A percentile compares a stretch with the other conserved stretches of the same genome.
phyloP scores from a whole-genome alignment of 2,329 filamentous ascomycete genomes.

The Pseudogymnoascus sp. region DNA sequence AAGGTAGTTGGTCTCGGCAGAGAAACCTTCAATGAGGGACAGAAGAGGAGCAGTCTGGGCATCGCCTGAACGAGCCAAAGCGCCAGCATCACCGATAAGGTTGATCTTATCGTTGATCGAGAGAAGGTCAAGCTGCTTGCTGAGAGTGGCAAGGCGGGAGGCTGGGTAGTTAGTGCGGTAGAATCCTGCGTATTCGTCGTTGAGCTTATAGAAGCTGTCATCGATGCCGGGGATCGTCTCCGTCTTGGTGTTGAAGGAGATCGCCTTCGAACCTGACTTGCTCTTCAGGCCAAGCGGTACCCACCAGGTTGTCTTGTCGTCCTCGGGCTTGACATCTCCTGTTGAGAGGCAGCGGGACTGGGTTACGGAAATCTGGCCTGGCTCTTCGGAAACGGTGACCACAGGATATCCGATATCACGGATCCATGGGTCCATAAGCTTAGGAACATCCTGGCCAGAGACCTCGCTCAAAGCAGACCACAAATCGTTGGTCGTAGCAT shows the following conservation, averaged over 20 bases:
- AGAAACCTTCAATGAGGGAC: constrained; percentile 76
- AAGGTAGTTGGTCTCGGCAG: constrained; percentile 70
- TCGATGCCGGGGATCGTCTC: constrained; percentile 68
- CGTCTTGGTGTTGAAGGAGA: constrained; percentile 66
- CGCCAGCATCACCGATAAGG: constrained; percentile 79
- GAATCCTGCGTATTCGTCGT: constrained; percentile 79
- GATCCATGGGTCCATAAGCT: constrained; percentile 92
- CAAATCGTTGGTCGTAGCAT: constrained; percentile 84
- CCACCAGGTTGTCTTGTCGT: constrained; percentile 94
- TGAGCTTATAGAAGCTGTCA: constrained; percentile 85
- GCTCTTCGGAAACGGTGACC: constrained; percentile 74
- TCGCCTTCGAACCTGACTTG: constrained; percentile 53
- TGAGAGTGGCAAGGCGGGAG: constrained; percentile 71
- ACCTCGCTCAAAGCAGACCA: constrained; percentile 84
- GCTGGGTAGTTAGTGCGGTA: constrained; percentile 91
- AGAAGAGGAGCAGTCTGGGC: constrained; percentile 74
- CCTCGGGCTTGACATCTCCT: constrained; percentile 82
- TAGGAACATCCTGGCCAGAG: constrained; percentile 76
- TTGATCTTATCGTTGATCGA: constrained; percentile 86
- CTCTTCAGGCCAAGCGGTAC: constrained; percentile 80
- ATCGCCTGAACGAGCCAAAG: constrained; percentile 80
- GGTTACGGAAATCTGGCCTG: constrained; percentile 69
- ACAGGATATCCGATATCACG: constrained; percentile 91
- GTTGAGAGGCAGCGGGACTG: constrained; percentile 87
- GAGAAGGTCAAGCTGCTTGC: constrained; percentile 65